A percentile compares a stretch with the other conserved stretches of the same genome.
These are phyloP conservation scores for Penicillium paneum DNA, from an alignment of 2,329 filamentous ascomycete genomes.

Conservation along the genomic window DNA sequence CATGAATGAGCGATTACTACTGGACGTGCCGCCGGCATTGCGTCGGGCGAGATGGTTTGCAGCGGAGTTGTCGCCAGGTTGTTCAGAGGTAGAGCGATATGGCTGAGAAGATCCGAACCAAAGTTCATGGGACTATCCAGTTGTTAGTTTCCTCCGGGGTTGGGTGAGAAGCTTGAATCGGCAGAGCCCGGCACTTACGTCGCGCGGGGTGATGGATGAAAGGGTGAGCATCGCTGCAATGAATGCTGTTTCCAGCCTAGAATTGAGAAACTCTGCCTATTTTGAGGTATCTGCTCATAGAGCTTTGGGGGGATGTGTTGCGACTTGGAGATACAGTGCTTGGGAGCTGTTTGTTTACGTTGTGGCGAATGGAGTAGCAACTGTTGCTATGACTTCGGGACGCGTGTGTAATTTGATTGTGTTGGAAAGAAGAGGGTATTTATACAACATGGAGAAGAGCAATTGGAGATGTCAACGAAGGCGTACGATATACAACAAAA, in stretches of 20 bases:
- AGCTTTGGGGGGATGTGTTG: background rate
- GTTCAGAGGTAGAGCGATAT: slow-evolving; percentile 36
- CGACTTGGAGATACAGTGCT: background rate
- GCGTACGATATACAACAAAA: background rate
- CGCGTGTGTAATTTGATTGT: background rate
- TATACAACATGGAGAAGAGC: background rate
- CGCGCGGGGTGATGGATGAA: slow-evolving; percentile 66
- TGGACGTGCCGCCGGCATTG: slow-evolving; percentile 23
- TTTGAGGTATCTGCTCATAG: background rate
- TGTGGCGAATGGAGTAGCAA: background rate
- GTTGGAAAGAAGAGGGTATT: background rate
- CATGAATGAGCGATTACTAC: slow-evolving; percentile 33
- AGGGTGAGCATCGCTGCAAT: slow-evolving; percentile 55
- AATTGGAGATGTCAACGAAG: background rate
- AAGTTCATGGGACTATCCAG: slow-evolving; percentile 62
- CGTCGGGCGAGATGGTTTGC: slow-evolving; percentile 23
- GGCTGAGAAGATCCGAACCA: slow-evolving; percentile 68
- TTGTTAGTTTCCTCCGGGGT: slow-evolving; percentile 7
- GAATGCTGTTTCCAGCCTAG: background rate
- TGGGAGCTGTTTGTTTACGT: background rate
- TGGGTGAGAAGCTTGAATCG: slow-evolving; percentile 11
- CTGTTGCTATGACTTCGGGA: background rate
- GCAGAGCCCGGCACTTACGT: slow-evolving; percentile 52
- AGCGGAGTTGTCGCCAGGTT: slow-evolving; percentile 28
- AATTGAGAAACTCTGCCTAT: background rate